Conservation (phyloP, 305 asterid species). For the Solanum chacoense region DNA sequence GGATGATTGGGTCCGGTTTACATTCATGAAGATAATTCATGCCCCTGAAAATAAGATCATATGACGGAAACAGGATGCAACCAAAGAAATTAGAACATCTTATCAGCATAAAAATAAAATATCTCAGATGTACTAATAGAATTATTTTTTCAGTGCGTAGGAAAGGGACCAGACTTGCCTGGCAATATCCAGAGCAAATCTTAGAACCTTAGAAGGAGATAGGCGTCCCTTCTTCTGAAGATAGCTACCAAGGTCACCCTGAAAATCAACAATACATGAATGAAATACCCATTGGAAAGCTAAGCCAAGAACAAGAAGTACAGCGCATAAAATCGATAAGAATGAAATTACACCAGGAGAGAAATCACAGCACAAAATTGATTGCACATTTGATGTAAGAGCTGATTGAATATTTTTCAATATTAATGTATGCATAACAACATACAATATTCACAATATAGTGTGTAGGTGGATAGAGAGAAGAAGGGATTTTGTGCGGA, state of each 20-base stretch:
- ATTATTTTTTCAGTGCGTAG: neutral
- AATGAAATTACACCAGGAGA: neutral
- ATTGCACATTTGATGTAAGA: neutral
- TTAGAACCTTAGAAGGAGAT: constrained; percentile 76
- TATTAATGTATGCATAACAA: neutral
- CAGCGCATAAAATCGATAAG: neutral
- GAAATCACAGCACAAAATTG: neutral
- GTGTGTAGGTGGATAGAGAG: neutral
- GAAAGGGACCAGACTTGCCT: constrained; percentile 38
- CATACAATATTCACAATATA: neutral
- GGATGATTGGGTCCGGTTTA: constrained; percentile 93
- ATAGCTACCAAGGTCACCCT: constrained; percentile 77
- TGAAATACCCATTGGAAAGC: neutral
- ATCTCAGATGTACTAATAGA: neutral
- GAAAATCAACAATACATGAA: constrained; percentile 17
- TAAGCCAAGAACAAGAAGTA: neutral
- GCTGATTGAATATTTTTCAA: neutral
- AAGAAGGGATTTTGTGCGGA: neutral
- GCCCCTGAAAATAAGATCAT: constrained; percentile 49
- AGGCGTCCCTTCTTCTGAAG: constrained; percentile 89
- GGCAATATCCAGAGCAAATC: constrained; percentile 89
- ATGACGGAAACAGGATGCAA: constrained; percentile 9
- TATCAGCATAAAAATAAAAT: neutral
- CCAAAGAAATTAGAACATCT: neutral
- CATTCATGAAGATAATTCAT: constrained; percentile 97